A percentile compares a stretch with the other conserved stretches of the same genome.
Evolutionary conservation across 306 rosid species (phyloP).

Genomic region (Glycine tomentella): DNA sequence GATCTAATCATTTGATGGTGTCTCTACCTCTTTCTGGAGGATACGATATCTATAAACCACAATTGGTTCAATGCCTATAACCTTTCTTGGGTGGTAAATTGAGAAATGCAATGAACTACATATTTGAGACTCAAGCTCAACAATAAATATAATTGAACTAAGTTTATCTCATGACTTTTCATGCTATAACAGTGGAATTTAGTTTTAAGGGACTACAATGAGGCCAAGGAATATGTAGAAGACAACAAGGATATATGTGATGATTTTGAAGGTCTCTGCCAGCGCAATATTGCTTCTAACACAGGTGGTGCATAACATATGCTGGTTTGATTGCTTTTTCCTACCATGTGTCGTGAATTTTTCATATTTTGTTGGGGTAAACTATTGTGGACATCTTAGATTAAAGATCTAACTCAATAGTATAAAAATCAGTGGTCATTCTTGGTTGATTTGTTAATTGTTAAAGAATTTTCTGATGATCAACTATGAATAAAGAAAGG

Average conservation of each 20-base stretch:
- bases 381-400: constrained; percentile 13
- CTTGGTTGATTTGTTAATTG: neutral
- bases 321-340: constrained; percentile 29
- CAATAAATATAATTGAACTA: constrained; percentile 25
- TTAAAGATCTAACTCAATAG: neutral
- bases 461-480: constrained; percentile 29
- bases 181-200: constrained; percentile 75
- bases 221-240: constrained; percentile 92
- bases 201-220: constrained; percentile 78
- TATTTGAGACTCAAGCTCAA: constrained; percentile 29
- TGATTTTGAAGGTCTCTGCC: constrained; percentile 93
- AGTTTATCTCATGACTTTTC: constrained; percentile 41
- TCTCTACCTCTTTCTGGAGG: constrained; percentile 77
- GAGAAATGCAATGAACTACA: constrained; percentile 40
- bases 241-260: constrained; percentile 91
- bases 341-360: constrained; percentile 3
- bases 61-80: constrained; percentile 92
- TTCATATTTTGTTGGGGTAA: constrained; percentile 35
- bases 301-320: constrained; percentile 51
- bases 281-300: constrained; percentile 92
- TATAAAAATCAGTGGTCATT: neutral
- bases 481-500: neutral
- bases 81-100: constrained; percentile 86
- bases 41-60: constrained; percentile 90
- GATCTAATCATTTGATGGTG: constrained; percentile 36